Conservation (phyloP, 202 grass and related monocot species). For the Brachypodium distachyon region DNA sequence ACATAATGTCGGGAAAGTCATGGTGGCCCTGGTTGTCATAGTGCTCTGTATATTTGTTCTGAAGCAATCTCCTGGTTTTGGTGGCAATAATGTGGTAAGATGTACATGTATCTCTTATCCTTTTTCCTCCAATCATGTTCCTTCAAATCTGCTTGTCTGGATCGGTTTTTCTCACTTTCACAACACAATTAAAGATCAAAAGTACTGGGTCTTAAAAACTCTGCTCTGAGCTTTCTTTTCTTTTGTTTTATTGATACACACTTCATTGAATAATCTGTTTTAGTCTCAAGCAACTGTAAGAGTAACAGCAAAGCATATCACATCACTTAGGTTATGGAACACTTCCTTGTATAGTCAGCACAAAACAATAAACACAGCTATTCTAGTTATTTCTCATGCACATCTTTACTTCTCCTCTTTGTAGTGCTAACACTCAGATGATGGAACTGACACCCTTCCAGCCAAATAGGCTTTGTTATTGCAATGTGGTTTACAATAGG, state of each 20-base stretch:
- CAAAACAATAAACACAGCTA: not conserved
- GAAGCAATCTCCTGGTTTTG: constrained; percentile 93
- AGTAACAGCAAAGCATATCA: not conserved
- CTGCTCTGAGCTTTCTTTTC: not conserved
- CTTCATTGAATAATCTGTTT: constrained; percentile 6
- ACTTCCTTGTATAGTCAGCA: not conserved
- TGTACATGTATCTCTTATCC: constrained; percentile 25
- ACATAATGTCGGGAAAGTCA: constrained; percentile 69
- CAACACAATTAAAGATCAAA: constrained; percentile 8
- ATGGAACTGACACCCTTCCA: constrained; percentile 30
- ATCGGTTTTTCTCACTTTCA: constrained; percentile 3
- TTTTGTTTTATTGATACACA: constrained; percentile 33
- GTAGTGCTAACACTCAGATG: constrained; percentile 1
- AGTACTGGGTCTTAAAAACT: not conserved
- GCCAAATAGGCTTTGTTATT: constrained; percentile 12
- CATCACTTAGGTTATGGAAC: constrained; percentile 8
- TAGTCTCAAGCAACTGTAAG: constrained; percentile 11
- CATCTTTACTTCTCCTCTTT: not conserved
- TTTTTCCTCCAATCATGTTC: constrained; percentile 13
- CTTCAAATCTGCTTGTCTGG: constrained; percentile 4
- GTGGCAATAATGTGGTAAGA: constrained; percentile 64
- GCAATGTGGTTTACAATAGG: constrained; percentile 16
- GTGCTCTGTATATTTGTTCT: constrained; percentile 83
- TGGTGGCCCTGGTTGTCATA: constrained; percentile 51
- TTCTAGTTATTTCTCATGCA: not conserved